These are phyloP conservation scores for Cystobasidiaceae sp. DNA, from an alignment of 1,284 basidiomycete species.

Conservation along the genomic window DNA sequence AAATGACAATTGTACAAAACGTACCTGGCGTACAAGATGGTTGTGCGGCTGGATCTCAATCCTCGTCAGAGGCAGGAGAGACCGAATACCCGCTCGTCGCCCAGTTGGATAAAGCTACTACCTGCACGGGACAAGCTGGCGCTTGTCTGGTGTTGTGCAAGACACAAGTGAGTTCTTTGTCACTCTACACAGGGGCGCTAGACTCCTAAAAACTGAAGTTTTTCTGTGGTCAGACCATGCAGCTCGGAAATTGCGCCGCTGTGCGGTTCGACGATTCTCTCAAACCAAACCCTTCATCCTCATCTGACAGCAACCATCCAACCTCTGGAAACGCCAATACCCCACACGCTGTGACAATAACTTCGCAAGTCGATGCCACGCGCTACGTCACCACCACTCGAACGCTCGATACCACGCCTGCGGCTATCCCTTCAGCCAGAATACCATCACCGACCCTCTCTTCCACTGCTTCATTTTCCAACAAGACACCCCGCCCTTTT, in stretches of 20 bases:
- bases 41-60: too few species aligned
- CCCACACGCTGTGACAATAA: background rate
- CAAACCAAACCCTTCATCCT: background rate
- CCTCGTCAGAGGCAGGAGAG: background rate
- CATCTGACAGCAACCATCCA: background rate
- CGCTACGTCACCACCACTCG: background rate
- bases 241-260: conserved; percentile 21
- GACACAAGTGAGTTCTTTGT: background rate
- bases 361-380: background rate
- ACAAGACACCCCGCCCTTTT: background rate
- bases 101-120: background rate
- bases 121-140: conserved; percentile 4
- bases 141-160: conserved; percentile 29
- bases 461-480: background rate
- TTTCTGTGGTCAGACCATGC: background rate
- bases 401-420: background rate
- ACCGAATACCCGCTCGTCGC: conserved; percentile 17
- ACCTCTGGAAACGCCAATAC: background rate
- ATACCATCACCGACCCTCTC: background rate
- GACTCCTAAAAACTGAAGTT: too few species aligned
- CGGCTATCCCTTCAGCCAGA: background rate
- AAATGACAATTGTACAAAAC: conserved; percentile 16
- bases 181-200: too few species aligned
- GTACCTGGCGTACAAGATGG: background rate
- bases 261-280: background rate